Base-by-base conservation (phyloP, 2,329 filamentous ascomycete species). In the Cercospora citrullina region DNA sequence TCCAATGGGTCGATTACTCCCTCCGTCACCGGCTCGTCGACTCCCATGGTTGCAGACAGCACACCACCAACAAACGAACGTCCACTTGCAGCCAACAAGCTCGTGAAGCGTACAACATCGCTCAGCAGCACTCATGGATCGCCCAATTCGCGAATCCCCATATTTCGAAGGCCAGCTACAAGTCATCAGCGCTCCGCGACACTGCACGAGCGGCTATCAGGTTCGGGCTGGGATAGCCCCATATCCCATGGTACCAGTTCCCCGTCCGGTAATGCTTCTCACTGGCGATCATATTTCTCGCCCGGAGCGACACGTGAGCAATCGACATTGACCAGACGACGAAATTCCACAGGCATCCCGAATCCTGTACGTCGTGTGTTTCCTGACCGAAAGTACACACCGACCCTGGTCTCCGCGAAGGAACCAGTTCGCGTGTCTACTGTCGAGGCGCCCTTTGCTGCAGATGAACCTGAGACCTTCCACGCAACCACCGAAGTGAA, bases 121-220 rank as follows among this genome's bases (percentile, higher is more conserved):
- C 81, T 83, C 58, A 84, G 85, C 71, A 80, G 80, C 62, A 76
- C 82, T 63, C 80, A 81, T 69, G 77, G 82, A 59, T 80, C 83
- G 12, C 84, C 71, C 16, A 87, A 81, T 71, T 86, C 88, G 59
- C 87, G 90, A 74, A 82, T 91, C 69, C 87, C 88, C 72, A 81
- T 91, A 23, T 84, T 94, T 68, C 87, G 90, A 67, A 84, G 91
- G 73, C 91, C 91, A 63, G 90, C 90, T 57, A 94, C 91, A 18
- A 93, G 91, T 77, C 91, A 93, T 75, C 90, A 94, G 77, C 85
- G 91, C 73, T 91, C 90, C 57, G 88, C 87, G 36, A 92, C 90
- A 1, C 81, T 92, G 30, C 87, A 91, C 72, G 74, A 75, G 18
- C 67, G 67, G 10, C 64, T 69, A 42, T 65, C 64, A 18, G 64